Base-by-base conservation (phyloP, 306 rosid species). In the Malus sylvestris region DNA sequence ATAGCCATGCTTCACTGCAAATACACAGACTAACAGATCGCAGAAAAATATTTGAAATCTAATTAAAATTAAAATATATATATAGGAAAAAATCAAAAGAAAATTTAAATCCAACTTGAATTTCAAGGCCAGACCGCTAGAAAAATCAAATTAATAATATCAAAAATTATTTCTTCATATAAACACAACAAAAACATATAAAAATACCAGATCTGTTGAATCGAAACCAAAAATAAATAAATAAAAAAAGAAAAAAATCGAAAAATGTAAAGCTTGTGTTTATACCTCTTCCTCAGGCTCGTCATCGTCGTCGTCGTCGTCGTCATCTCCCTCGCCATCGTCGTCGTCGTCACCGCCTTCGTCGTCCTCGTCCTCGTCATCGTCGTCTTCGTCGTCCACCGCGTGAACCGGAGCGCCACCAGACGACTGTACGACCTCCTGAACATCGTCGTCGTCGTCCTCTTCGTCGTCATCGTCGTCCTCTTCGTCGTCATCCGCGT, bases 231-330 rank as follows among this genome's bases (percentile, higher is more conserved):
- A 20, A 18, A 53, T 32, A 29, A 57, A 19, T 2, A 25, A 27
- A n/a, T 12, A 66, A 71, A 5, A 8, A 3, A 35, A 10, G 0
- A 32, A 44, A 55, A 30, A 44, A 42, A 33, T 3, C 1, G 10
- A 14, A 14, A 40, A 15, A 42, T 1, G 45, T 49, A 10, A 14
- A 2, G 10, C 30, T 30, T 2, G 22, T 5, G 35, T 10, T 66
- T 63, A 22, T 62, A 83, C 86, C 83, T 75, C 91, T 23, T 79
- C 88, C 1, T 87, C 96, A 0, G 60, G 91, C 0, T 74, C 90
- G 2, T 83, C 86, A 0, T 84, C 90, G 0, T 77, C 95, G 8
- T 85, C 96, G 19, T 46, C 90, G 18, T 83, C 97, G 27, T 70
- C 89, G 6, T 80, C 91, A 11, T 73, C 89, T 3, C 27, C 86